Percentiles rank a stretch among this genome's conserved stretches.
phyloP scores from a whole-genome alignment of 2,329 filamentous ascomycete genomes.

The Curvularia eragrostidis region DNA sequence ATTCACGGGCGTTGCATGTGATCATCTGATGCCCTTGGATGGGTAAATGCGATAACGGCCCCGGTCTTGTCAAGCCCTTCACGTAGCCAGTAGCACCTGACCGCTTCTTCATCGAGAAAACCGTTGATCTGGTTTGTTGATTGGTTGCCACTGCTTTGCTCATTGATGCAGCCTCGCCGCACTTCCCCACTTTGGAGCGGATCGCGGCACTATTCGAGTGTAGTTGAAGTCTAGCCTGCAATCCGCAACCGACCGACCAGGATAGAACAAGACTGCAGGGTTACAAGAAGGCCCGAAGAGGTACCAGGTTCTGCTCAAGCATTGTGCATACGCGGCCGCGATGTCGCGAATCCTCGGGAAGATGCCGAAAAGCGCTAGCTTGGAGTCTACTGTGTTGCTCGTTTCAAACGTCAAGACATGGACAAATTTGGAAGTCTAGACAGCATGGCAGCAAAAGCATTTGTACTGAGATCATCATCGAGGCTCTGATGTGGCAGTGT shows the following conservation, averaged over 20 bases:
- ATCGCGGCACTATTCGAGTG: constrained; percentile 14
- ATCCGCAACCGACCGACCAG: constrained; percentile 5
- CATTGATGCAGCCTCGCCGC: constrained; percentile 37
- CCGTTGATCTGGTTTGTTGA: constrained; percentile 18
- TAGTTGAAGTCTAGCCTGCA: constrained; percentile 7
- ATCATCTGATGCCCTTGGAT: constrained; percentile 43
- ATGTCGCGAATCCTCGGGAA: constrained; percentile 4
- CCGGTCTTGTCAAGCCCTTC: constrained; percentile 26
- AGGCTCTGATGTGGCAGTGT: constrained; percentile 3
- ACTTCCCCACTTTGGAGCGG: constrained; percentile 19
- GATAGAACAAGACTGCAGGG: constrained; percentile 6
- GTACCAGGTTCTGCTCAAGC: constrained; percentile 3
- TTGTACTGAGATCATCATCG: not conserved
- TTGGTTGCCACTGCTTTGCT: constrained; percentile 32
- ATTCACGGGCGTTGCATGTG: constrained; percentile 10
- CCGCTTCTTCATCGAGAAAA: constrained; percentile 19
- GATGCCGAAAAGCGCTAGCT: constrained; percentile 11
- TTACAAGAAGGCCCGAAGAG: constrained; percentile 5
- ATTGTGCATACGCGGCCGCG: constrained; percentile 6
- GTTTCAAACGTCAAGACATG: constrained; percentile 6
- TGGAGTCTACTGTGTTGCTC: not conserved
- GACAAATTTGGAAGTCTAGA: constrained; percentile 5
- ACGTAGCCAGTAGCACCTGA: constrained; percentile 37
- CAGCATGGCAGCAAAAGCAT: constrained; percentile 11
- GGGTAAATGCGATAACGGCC: constrained; percentile 27